Conservation (phyloP, 345 rosid species). For the Populus simonii region DNA sequence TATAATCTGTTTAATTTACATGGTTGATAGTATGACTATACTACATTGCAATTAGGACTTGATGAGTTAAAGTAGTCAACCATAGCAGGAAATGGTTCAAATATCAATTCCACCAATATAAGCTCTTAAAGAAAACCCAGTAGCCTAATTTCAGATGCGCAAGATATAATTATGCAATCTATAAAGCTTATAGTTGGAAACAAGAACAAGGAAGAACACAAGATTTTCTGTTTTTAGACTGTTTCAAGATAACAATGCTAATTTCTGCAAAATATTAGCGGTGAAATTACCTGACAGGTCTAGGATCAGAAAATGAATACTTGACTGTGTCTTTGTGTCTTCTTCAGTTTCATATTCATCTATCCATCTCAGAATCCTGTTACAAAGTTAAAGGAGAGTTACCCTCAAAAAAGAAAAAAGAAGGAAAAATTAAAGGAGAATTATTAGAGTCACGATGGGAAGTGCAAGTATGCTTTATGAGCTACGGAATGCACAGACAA, state of each 20-base stretch:
- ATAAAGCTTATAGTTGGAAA: not conserved
- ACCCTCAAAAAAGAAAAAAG: not conserved
- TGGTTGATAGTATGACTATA: not conserved
- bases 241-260: not conserved
- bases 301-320: constrained; percentile 54
- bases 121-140: not conserved
- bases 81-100: not conserved
- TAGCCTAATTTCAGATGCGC: not conserved
- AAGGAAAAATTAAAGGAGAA: not conserved
- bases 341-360: constrained; percentile 69
- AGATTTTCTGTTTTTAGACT: not conserved
- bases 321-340: constrained; percentile 46
- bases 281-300: constrained; percentile 64
- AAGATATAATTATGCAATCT: not conserved
- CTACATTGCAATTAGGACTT: not conserved
- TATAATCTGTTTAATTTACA: not conserved
- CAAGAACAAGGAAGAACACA: not conserved
- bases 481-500: constrained; percentile 1
- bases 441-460: not conserved
- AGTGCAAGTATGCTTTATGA: not conserved
- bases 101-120: not conserved
- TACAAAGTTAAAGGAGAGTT: not conserved
- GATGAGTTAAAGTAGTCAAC: not conserved
- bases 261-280: not conserved
- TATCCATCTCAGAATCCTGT: constrained; percentile 74